Conservation (phyloP, 2,329 filamentous ascomycete species). For the Pyrenophora seminiperda region DNA sequence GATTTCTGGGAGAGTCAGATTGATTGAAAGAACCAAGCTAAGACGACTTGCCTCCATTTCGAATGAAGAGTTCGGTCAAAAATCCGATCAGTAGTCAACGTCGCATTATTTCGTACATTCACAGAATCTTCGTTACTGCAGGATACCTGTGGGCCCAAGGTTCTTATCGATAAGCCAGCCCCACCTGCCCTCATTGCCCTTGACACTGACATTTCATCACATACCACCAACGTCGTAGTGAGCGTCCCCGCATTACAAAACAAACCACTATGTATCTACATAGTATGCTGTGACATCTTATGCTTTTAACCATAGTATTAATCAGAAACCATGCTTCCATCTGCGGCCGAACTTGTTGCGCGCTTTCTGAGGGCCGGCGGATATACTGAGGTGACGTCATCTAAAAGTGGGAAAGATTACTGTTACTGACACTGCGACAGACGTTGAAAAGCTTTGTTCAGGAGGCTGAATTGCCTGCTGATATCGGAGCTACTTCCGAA, state of each 20-base stretch:
- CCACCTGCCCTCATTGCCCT: not conserved
- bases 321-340: conserved; percentile 37
- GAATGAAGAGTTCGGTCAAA: not conserved
- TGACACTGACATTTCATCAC: not conserved
- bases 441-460: conserved; percentile 63
- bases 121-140: conserved; percentile 13
- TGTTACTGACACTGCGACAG: conserved; percentile 40
- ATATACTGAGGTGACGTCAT: conserved; percentile 47
- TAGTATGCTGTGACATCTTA: too few species aligned
- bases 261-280: too few species aligned
- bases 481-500: conserved; percentile 53
- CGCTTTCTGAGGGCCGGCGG: conserved; percentile 49
- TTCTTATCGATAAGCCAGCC: conserved; percentile 17
- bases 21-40: not conserved
- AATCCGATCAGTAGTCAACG: not conserved
- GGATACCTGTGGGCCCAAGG: conserved; percentile 3
- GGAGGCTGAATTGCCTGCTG: conserved; percentile 60
- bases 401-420: not conserved
- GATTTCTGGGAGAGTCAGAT: conserved; percentile 5
- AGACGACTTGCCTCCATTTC: conserved; percentile 18
- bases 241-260: too few species aligned
- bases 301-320: too few species aligned
- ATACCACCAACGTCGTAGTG: too few species aligned
- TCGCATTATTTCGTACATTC: not conserved
- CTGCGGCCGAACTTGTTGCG: conserved; percentile 51